These are phyloP conservation scores for Myochromella boudieri DNA, from an alignment of 768 basidiomycete species.

Conservation along the genomic window DNA sequence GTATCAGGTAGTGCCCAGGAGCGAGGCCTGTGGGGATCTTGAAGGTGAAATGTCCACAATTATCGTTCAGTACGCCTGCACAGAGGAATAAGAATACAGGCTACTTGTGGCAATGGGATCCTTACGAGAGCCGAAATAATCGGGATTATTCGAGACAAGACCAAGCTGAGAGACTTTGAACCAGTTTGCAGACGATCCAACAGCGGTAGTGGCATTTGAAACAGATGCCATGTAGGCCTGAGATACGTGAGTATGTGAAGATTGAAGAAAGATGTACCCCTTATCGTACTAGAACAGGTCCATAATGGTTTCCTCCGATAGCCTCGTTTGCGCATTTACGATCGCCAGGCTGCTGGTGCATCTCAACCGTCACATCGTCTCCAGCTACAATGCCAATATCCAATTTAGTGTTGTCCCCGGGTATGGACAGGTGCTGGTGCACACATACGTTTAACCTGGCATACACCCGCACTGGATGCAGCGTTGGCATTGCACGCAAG, in stretches of 20 bases:
- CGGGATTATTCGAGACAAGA: slow-evolving; percentile 45
- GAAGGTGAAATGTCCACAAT: slow-evolving; percentile 56
- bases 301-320: slow-evolving; percentile 52
- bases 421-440: too few relatives aligned
- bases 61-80: slow-evolving; percentile 39
- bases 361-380: slow-evolving; percentile 48
- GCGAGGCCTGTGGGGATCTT: slow-evolving; percentile 40
- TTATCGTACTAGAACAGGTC: slow-evolving; percentile 38
- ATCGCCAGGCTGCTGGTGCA: slow-evolving; percentile 51
- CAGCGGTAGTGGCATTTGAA: slow-evolving; percentile 41
- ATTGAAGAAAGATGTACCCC: background rate
- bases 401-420: background rate
- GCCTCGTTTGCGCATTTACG: slow-evolving; percentile 46
- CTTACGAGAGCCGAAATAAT: slow-evolving; percentile 43
- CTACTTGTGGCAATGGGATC: background rate
- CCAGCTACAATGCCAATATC: slow-evolving; percentile 33
- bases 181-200: slow-evolving; percentile 41
- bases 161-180: slow-evolving; percentile 54
- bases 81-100: background rate
- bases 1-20: slow-evolving; percentile 44
- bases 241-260: background rate
- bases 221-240: slow-evolving; percentile 51
- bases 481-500: slow-evolving; percentile 48
- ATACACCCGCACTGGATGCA: slow-evolving; percentile 33
- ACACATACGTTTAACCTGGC: slow-evolving; percentile 41